Percentiles rank a stretch among this genome's conserved stretches.
Conservation (phyloP, 257 asterid genomes). For the Lycium ferocissimum region DNA sequence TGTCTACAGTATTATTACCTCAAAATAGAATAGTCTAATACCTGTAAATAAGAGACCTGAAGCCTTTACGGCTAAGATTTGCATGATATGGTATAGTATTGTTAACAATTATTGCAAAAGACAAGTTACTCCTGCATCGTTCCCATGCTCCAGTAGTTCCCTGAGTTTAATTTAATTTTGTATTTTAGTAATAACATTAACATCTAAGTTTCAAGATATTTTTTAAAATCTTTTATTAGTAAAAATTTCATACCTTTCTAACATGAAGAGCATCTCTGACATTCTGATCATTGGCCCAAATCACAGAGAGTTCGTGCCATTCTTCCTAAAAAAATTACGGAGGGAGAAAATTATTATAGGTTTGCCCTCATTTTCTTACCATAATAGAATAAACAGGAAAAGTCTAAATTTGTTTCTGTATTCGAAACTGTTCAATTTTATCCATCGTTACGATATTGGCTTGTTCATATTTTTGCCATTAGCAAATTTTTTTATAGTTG, state of each 20-base stretch:
- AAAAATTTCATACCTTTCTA: background rate
- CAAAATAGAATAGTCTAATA: background rate
- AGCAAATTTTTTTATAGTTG: too few relatives aligned
- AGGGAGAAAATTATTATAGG: background rate
- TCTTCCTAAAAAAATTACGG: background rate
- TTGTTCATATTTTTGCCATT: too few relatives aligned
- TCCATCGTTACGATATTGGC: too few relatives aligned
- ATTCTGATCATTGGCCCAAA: slow-evolving; percentile 14
- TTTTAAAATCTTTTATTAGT: too few relatives aligned
- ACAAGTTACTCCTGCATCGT: background rate
- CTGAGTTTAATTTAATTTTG: background rate
- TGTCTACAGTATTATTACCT: background rate
- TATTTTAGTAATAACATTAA: background rate
- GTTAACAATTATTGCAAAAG: background rate
- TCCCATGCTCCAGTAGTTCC: background rate
- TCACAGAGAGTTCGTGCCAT: background rate
- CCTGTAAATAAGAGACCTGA: slow-evolving; percentile 9
- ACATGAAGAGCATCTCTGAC: slow-evolving; percentile 15
- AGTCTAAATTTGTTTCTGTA: too few relatives aligned
- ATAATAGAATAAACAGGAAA: background rate
- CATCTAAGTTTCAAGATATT: background rate
- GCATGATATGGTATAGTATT: slow-evolving; percentile 9
- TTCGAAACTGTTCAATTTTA: too few relatives aligned
- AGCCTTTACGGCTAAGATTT: slow-evolving; percentile 4
- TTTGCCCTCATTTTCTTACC: background rate